Conservation (phyloP, 345 rosid genomes). For the Ceriops zippeliana region DNA sequence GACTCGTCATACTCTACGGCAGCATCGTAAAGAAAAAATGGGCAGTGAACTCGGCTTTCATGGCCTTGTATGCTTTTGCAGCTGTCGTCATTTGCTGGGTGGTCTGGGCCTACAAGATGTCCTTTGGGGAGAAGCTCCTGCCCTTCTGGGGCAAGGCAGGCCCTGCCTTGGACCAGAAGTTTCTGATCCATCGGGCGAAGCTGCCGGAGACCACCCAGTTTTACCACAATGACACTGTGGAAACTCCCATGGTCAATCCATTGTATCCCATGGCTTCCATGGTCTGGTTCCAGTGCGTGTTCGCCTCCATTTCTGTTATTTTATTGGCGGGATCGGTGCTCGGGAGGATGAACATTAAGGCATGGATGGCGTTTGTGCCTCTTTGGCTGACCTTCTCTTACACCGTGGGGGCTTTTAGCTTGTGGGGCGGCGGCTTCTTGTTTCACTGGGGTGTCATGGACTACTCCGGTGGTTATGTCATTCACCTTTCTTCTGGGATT, state of each 20-base stretch:
- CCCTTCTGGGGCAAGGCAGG: conserved; percentile 54
- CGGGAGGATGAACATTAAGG: conserved; percentile 44
- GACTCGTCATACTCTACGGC: conserved; percentile 47
- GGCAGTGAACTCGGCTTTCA: conserved; percentile 51
- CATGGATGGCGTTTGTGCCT: conserved; percentile 54
- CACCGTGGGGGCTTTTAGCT: conserved; percentile 44
- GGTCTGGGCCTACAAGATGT: conserved; percentile 48
- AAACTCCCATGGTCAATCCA: conserved; percentile 25
- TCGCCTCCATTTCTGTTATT: conserved; percentile 39
- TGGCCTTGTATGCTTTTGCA: conserved; percentile 50
- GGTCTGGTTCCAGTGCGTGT: conserved; percentile 53
- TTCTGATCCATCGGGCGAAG: conserved; percentile 29
- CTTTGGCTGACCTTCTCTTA: conserved; percentile 47
- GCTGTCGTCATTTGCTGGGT: conserved; percentile 47
- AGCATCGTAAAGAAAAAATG: conserved; percentile 49
- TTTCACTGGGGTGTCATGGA: conserved; percentile 58
- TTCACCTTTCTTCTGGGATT: conserved; percentile 49
- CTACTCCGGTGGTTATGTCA: conserved; percentile 49
- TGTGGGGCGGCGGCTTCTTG: conserved; percentile 56
- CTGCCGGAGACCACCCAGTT: conserved; percentile 33
- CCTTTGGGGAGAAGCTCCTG: conserved; percentile 41
- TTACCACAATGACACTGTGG: conserved; percentile 3
- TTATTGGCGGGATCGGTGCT: conserved; percentile 43
- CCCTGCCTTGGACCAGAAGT: conserved; percentile 49
- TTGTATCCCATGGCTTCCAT: conserved; percentile 44